Conservation (phyloP, 257 asterid species). For the Scutellaria barbata region DNA sequence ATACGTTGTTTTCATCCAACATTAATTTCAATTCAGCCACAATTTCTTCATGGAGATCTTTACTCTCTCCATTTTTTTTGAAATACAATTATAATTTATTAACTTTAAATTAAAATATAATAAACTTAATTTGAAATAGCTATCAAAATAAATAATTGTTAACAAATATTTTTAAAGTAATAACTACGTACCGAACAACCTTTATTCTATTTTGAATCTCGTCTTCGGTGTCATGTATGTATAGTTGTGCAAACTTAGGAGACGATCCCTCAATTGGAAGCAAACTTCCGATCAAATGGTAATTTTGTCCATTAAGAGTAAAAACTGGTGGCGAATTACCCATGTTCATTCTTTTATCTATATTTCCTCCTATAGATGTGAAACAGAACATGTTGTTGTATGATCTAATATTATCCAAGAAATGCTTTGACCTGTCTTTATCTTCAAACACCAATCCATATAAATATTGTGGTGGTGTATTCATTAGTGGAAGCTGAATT, state of each 20-base stretch:
- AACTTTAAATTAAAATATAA: too few species aligned
- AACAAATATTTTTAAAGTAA: background rate
- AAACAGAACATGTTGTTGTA: background rate
- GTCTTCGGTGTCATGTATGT: background rate
- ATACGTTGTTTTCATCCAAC: background rate
- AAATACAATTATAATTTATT: too few species aligned
- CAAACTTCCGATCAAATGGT: background rate
- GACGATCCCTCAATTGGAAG: background rate
- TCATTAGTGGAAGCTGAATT: background rate
- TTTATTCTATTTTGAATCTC: background rate
- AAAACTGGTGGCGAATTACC: background rate
- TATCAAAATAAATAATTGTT: background rate
- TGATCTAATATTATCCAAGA: background rate
- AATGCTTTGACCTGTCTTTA: background rate
- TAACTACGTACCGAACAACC: background rate
- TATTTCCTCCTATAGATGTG: background rate
- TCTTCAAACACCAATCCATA: background rate
- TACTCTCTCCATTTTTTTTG: background rate
- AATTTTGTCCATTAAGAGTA: background rate
- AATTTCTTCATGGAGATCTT: background rate
- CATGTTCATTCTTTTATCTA: background rate
- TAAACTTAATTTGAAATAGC: too few species aligned
- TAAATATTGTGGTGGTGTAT: background rate
- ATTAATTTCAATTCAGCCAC: background rate
- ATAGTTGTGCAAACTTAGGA: background rate